Evolutionary conservation across 495 filamentous ascomycete species (phyloP), one percentile per base, ranked within the genome.

Genomic region (Articulospora tetracladia): DNA sequence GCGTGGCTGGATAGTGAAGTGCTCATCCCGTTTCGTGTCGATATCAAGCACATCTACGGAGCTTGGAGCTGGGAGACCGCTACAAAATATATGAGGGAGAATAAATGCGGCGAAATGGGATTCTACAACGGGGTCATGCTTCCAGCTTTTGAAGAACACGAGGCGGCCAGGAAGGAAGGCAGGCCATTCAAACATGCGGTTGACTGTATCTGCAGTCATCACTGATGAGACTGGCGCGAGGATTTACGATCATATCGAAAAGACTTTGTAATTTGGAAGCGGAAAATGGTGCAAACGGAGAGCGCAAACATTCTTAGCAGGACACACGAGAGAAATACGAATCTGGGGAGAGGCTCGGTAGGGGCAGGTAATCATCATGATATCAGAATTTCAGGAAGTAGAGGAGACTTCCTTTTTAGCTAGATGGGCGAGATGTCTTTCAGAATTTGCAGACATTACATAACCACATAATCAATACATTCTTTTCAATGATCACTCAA

Each of bases 61-160:
- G 61, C 49, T 26, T 65, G 55, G 53, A 30, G 19, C 19, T 51
- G 54, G 58, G 15, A 44, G 26, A 36, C 56, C 17, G 32, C 54
- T 36, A 11, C 36, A 50, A 48, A 50, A 23, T 61, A 46, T 23
- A 57, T 52, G 46, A 22, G 8, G 12, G 30, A 56, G 6, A 30
- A 56, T 46, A 22, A 22, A 13, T 20, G 22, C 30, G 19, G 7
- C n/a, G 26, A 17, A 22, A 11, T 25, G 19, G 57, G 22, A 34
- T 64, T 56, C 56, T n/a, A 44, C 17, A 17, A 19, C 0, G n/a
- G 1, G 6, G 41, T 64, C 10, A 36, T 48, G 6, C 7, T 53
- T 8, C 62, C 52, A 12, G 57, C 44, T 20, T 57, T 60, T 15
- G 1, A 57, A 28, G 51, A 57, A 47, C 62, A 64, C 48, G 62